A percentile compares a stretch with the other conserved stretches of the same genome.
Evolutionary conservation across 2,329 filamentous ascomycete genomes (phyloP).

Genomic region (Calycina herbarum): DNA sequence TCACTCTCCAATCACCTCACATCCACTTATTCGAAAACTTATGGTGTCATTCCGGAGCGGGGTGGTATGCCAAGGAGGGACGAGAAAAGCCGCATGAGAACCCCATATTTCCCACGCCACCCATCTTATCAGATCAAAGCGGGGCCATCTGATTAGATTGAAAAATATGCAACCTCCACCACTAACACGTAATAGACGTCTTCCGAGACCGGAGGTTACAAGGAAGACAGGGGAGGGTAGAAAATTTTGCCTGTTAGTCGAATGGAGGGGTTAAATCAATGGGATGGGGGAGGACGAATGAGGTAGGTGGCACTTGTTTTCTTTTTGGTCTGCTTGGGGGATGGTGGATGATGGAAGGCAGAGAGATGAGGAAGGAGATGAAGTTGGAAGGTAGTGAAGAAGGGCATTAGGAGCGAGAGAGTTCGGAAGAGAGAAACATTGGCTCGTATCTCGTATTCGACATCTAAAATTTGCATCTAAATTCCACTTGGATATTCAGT

Average conservation of each 20-base stretch:
- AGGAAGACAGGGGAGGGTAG: not conserved
- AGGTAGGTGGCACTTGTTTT: not conserved
- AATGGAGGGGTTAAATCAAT: not conserved
- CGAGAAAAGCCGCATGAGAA: no score
- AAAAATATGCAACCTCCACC: not conserved
- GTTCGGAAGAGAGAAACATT: no score
- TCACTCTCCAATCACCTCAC: no score
- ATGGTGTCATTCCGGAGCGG: not conserved
- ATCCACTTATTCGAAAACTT: not conserved
- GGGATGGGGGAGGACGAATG: not conserved
- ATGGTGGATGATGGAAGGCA: not conserved
- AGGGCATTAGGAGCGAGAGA: not conserved
- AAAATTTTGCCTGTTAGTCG: not conserved
- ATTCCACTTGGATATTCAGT: no score
- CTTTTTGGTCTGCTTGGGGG: not conserved
- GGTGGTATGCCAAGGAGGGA: no score
- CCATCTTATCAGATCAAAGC: constrained; percentile 5
- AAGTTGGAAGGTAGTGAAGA: not conserved
- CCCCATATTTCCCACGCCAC: constrained; percentile 2
- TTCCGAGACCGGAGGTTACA: not conserved
- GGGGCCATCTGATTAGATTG: constrained; percentile 4
- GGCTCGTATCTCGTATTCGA: no score
- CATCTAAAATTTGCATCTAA: not conserved
- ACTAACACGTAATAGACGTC: no score
- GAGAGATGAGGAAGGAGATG: not conserved